Evolutionary conservation across 257 asterid genomes (phyloP).

Genomic region (Forsythia viridissima): DNA sequence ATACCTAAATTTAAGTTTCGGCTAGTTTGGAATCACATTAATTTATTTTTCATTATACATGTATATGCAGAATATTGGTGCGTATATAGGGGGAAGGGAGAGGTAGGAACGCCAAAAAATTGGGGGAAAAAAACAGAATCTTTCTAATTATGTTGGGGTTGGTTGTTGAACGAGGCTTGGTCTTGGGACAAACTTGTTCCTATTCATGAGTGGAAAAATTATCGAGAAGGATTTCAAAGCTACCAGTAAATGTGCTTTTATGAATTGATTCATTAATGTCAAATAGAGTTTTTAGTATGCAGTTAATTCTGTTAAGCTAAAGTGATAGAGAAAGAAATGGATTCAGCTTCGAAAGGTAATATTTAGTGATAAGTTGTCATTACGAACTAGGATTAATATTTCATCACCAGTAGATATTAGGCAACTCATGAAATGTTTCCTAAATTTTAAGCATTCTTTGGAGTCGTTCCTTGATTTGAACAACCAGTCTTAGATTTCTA

Average conservation of each 20-base stretch:
- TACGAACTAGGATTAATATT: not conserved
- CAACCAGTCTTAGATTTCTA: not conserved
- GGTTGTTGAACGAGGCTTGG: not conserved
- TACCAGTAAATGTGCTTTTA: not conserved
- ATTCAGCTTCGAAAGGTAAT: not conserved
- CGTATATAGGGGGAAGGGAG: not conserved
- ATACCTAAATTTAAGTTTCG: not conserved
- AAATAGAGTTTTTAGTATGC: not conserved
- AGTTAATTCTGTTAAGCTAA: not conserved
- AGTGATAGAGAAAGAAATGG: not conserved
- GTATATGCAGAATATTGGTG: not conserved
- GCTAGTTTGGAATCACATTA: not conserved
- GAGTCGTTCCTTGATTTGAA: not conserved
- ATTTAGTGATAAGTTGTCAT: not conserved
- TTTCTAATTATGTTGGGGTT: not conserved
- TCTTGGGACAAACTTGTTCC: not conserved
- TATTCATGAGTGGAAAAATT: not conserved
- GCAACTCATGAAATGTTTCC: not conserved
- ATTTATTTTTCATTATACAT: not conserved
- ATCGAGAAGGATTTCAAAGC: not conserved
- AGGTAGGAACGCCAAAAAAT: not conserved
- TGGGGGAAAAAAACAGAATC: not conserved
- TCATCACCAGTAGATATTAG: not conserved
- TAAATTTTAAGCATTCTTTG: not conserved
- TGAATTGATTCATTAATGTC: not conserved